A percentile compares a stretch with the other conserved stretches of the same genome.
phyloP scores from a whole-genome alignment of 208 protist genomes.

The Trypanosoma rangeli region DNA sequence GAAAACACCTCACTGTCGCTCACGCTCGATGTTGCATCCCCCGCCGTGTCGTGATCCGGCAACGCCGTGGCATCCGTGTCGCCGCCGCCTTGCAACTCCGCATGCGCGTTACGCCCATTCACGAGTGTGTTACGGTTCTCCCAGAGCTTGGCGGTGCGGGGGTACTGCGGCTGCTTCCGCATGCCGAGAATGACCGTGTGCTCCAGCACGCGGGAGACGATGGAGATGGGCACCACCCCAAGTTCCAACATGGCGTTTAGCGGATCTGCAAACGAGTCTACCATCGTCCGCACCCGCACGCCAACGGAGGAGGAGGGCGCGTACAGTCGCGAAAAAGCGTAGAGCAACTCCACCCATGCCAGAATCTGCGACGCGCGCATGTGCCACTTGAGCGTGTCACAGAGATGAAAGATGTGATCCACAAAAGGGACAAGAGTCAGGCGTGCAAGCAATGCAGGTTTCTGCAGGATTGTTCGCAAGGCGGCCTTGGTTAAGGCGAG shows the following conservation, averaged over 20 bases:
- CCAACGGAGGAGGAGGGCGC: slow-evolving; percentile 35
- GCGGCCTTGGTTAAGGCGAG: slow-evolving; percentile 44
- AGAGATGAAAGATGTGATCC: slow-evolving; percentile 42
- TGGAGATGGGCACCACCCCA: slow-evolving; percentile 27
- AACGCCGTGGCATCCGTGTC: background rate
- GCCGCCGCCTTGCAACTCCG: background rate
- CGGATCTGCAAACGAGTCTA: slow-evolving; percentile 54
- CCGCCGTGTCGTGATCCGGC: background rate
- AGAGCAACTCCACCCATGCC: slow-evolving; percentile 50
- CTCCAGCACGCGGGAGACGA: slow-evolving; percentile 53
- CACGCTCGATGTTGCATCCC: slow-evolving; percentile 21
- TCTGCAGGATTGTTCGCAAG: slow-evolving; percentile 40
- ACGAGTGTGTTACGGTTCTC: slow-evolving; percentile 32
- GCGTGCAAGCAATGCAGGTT: slow-evolving; percentile 36
- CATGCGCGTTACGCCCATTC: slow-evolving; percentile 6
- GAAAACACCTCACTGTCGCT: slow-evolving; percentile 22
- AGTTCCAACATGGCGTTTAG: slow-evolving; percentile 47
- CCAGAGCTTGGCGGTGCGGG: slow-evolving; percentile 36
- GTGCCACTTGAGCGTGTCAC: slow-evolving; percentile 35
- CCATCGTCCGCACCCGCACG: slow-evolving; percentile 27
- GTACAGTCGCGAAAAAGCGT: slow-evolving; percentile 48
- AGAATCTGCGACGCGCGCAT: slow-evolving; percentile 43
- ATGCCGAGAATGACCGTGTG: slow-evolving; percentile 72
- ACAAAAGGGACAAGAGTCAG: slow-evolving; percentile 36
- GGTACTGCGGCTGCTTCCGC: slow-evolving; percentile 41